These are phyloP conservation scores for Fusarium sp. DNA, from an alignment of 2,329 filamentous ascomycete species.

Conservation along the genomic window DNA sequence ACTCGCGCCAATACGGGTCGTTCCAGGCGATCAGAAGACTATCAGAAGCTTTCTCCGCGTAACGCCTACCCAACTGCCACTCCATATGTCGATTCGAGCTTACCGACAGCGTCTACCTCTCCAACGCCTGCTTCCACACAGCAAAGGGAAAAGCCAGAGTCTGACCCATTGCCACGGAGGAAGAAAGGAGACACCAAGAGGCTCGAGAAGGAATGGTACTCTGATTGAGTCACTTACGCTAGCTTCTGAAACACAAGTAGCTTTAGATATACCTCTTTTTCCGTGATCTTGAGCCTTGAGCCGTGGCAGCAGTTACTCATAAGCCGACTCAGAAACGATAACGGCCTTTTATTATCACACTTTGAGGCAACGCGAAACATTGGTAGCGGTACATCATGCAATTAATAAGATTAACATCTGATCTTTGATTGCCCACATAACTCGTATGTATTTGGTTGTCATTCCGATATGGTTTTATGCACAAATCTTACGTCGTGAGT, in stretches of 20 bases:
- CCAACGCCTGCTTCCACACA: not conserved
- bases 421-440: not conserved
- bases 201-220: not conserved
- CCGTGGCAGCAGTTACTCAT: not conserved
- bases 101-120: too few species aligned
- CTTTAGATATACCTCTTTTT: fast-evolving
- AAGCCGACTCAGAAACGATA: too few species aligned
- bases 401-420: not conserved
- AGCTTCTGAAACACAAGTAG: not conserved
- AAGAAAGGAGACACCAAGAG: not conserved
- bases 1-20: not conserved
- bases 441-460: too few species aligned
- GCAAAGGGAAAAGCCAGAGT: not conserved
- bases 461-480: too few species aligned
- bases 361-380: not conserved
- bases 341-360: too few species aligned
- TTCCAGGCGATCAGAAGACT: not conserved
- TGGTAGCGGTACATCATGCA: not conserved
- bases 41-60: not conserved
- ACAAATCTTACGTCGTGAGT: too few species aligned
- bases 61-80: not conserved
- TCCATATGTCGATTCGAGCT: not conserved
- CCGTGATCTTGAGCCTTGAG: not conserved
- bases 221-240: not conserved
- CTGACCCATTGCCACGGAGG: not conserved